A percentile compares a stretch with the other conserved stretches of the same genome.
phyloP scores from a whole-genome alignment of 2,329 filamentous ascomycete genomes.

The Penicillium sclerotigenum region DNA sequence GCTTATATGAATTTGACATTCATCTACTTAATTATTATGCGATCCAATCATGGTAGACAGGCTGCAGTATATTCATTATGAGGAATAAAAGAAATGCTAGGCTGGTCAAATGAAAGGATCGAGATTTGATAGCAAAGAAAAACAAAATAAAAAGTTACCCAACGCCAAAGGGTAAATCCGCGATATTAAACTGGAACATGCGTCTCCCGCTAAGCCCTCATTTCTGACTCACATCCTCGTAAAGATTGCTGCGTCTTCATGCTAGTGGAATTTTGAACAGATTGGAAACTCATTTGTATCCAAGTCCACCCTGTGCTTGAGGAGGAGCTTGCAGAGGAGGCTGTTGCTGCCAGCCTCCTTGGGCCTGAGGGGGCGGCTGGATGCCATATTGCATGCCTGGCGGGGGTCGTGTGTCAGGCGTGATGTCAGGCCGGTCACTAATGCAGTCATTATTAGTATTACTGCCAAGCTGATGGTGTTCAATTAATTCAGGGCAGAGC shows the following conservation, averaged over 20 bases:
- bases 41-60: not conserved
- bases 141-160: not conserved
- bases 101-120: not conserved
- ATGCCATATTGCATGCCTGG: conserved; percentile 27
- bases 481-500: not conserved
- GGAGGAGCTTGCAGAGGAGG: conserved; percentile 16
- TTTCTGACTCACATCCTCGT: not conserved
- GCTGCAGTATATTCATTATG: not conserved
- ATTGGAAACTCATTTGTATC: conserved; percentile 3
- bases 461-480: not conserved
- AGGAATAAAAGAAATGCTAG: not conserved
- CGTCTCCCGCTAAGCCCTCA: not conserved
- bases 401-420: conserved; percentile 36
- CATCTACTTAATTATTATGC: not conserved
- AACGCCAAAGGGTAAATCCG: conserved; percentile 1
- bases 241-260: not conserved
- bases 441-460: not conserved
- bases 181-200: not conserved
- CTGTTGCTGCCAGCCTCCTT: conserved; percentile 13
- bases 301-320: conserved; percentile 18
- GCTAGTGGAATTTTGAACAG: not conserved
- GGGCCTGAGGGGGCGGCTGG: conserved; percentile 25
- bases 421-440: conserved; percentile 40
- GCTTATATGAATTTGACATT: not conserved
- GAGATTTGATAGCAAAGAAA: not conserved